phyloP scores from a whole-genome alignment of 352 stramenopile species.

The Globisporangium spinosum region DNA sequence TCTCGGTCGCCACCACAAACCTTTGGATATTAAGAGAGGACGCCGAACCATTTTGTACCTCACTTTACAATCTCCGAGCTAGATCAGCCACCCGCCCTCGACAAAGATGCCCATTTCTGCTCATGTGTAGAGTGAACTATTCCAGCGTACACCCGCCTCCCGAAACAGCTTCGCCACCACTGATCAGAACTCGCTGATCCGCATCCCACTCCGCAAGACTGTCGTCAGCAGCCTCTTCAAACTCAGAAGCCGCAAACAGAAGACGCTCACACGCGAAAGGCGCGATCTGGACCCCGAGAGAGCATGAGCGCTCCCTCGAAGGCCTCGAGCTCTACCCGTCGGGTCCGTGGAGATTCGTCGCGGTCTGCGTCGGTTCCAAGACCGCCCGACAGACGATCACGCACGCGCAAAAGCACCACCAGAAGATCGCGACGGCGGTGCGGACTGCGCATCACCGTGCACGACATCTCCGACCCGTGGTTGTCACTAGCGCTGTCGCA shows the following conservation, averaged over 20 bases:
- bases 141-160: neutral
- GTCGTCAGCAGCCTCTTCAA: neutral
- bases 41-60: neutral
- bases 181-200: neutral
- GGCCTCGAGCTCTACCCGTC: constrained; percentile 33
- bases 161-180: neutral
- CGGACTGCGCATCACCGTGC: neutral
- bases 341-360: constrained; percentile 22
- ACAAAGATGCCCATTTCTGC: neutral
- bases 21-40: neutral
- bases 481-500: neutral
- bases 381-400: constrained; percentile 93
- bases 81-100: neutral
- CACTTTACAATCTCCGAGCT: neutral
- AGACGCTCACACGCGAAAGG: neutral
- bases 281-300: constrained; percentile 7
- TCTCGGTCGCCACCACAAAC: neutral
- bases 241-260: neutral
- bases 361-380: constrained; percentile 48
- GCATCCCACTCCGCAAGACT: neutral
- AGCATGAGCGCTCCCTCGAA: constrained; percentile 40
- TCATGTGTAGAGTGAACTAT: neutral
- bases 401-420: constrained; percentile 78
- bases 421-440: constrained; percentile 46
- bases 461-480: neutral